phyloP scores from a whole-genome alignment of 75 land plant genomes.

The Picea glauca region DNA sequence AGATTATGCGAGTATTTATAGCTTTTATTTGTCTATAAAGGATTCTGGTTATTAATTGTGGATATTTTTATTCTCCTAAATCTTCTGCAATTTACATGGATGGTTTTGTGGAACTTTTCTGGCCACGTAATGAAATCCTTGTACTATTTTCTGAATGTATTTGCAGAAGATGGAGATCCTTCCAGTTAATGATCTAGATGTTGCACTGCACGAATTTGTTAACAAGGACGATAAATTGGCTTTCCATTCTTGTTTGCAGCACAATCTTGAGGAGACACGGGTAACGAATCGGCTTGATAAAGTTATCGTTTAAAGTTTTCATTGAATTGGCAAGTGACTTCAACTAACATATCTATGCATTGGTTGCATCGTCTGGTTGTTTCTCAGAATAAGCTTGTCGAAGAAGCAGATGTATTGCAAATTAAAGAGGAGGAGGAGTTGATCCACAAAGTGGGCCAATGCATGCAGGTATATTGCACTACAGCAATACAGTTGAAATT shows the following conservation, averaged over 20 bases:
- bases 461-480: conserved; percentile 70
- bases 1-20: too few relatives aligned
- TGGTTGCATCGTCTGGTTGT: background rate
- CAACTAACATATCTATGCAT: conserved; percentile 3
- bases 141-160: background rate
- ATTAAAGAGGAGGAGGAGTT: conserved; percentile 80
- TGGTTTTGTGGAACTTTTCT: background rate
- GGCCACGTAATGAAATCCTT: background rate
- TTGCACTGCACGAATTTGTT: conserved; percentile 95
- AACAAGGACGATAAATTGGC: conserved; percentile 97
- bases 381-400: conserved; percentile 63
- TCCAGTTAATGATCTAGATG: conserved; percentile 91
- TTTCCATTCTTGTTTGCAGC: conserved; percentile 72
- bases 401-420: conserved; percentile 59
- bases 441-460: conserved; percentile 73
- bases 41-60: background rate
- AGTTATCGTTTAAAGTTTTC: background rate
- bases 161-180: conserved; percentile 99
- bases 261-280: conserved; percentile 89
- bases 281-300: conserved; percentile 30
- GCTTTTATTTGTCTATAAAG: background rate
- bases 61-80: background rate
- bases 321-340: conserved; percentile 1
- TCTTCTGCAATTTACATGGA: background rate
- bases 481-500: background rate